phyloP scores from a whole-genome alignment of 306 rosid species.

The Canavalia ensiformis region DNA sequence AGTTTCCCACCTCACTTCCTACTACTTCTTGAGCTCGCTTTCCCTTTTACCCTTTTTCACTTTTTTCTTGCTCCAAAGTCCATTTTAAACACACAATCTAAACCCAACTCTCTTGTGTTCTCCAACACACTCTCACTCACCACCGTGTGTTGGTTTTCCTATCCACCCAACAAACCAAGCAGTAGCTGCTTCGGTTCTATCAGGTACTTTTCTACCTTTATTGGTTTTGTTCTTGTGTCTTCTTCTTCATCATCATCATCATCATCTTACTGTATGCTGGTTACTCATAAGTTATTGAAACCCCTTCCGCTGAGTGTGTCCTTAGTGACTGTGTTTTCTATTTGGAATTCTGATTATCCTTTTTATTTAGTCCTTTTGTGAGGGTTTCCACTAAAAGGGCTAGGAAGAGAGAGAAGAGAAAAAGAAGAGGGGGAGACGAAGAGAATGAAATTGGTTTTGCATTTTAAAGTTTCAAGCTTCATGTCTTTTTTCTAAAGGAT shows the following conservation, averaged over 20 bases:
- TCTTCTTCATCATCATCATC: not conserved
- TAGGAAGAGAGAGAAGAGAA: not conserved
- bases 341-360: conserved; percentile 2
- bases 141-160: not conserved
- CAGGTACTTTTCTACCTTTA: conserved; percentile 56
- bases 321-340: not conserved
- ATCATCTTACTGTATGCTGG: not conserved
- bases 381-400: conserved; percentile 40
- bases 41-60: conserved; percentile 49
- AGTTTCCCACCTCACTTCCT: conserved; percentile 73
- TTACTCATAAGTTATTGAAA: conserved; percentile 10
- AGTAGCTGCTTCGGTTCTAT: conserved; percentile 32
- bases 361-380: not conserved
- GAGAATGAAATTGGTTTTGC: not conserved
- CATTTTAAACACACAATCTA: conserved; percentile 46
- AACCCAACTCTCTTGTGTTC: conserved; percentile 27
- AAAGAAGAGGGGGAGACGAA: too few relatives aligned
- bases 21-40: conserved; percentile 47
- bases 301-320: conserved; percentile 16
- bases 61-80: conserved; percentile 52
- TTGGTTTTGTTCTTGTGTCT: conserved; percentile 33
- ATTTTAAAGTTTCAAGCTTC: conserved; percentile 33
- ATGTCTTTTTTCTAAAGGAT: conserved; percentile 11
- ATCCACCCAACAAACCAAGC: conserved; percentile 36
- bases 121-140: conserved; percentile 16